A percentile compares a stretch with the other conserved stretches of the same genome.
phyloP scores from a whole-genome alignment of 805 yeast genomes.

The Wickerhamiella allomyrinae region DNA sequence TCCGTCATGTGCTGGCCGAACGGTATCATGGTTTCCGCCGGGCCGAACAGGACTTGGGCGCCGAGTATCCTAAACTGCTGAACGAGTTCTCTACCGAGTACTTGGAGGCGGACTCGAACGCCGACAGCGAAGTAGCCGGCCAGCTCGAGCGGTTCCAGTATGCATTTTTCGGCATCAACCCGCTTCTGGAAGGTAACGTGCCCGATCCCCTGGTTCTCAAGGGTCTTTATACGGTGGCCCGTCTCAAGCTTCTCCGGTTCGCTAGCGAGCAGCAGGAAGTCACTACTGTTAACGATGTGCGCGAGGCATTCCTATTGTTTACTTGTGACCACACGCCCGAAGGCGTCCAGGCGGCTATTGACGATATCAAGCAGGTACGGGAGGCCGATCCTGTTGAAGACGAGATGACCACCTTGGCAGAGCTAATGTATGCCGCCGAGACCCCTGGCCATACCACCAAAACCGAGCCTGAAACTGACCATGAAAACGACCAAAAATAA shows the following conservation, averaged over 20 bases:
- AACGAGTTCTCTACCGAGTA: slow-evolving; percentile 45
- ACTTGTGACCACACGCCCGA: slow-evolving; percentile 31
- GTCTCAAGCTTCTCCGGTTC: slow-evolving; percentile 48
- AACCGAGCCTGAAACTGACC: background rate
- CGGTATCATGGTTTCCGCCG: slow-evolving; percentile 58
- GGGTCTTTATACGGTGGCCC: slow-evolving; percentile 59
- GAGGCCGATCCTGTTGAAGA: slow-evolving; percentile 19
- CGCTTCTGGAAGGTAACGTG: slow-evolving; percentile 43
- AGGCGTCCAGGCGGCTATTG: slow-evolving; percentile 29
- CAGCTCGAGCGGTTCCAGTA: slow-evolving; percentile 65
- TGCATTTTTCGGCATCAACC: slow-evolving; percentile 75
- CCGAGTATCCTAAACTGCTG: slow-evolving; percentile 35
- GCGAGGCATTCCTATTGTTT: slow-evolving; percentile 37
- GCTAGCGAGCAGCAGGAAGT: slow-evolving; percentile 21
- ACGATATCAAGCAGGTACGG: slow-evolving; percentile 35
- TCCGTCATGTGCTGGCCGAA: slow-evolving; percentile 77
- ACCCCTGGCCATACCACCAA: too few species aligned
- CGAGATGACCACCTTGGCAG: slow-evolving; percentile 19
- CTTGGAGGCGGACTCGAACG: slow-evolving; percentile 38
- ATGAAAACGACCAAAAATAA: background rate
- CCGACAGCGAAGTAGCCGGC: slow-evolving; percentile 47
- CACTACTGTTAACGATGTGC: slow-evolving; percentile 19
- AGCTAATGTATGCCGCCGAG: slow-evolving; percentile 14
- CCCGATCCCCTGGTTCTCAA: slow-evolving; percentile 46
- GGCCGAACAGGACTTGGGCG: slow-evolving; percentile 31